A percentile compares a stretch with the other conserved stretches of the same genome.
These are phyloP conservation scores for Erysimum cheiranthoides DNA, from an alignment of 345 rosid species.

Conservation along the genomic window DNA sequence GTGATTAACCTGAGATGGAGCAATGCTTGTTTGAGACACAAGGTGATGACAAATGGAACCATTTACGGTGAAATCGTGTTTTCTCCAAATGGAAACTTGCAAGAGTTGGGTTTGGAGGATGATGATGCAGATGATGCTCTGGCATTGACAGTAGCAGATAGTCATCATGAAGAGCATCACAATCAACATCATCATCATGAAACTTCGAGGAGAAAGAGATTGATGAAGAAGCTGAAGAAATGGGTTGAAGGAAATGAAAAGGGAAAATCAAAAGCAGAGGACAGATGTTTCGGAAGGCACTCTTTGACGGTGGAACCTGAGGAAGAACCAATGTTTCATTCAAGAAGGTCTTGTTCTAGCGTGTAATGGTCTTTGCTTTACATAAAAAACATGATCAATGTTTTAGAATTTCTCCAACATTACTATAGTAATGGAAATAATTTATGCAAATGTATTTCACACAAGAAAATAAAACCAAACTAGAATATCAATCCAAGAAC, in stretches of 20 bases:
- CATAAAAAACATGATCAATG: background rate
- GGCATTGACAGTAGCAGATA: slow-evolving; percentile 26
- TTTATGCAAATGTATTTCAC: slow-evolving; percentile 2
- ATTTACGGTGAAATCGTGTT: slow-evolving; percentile 33
- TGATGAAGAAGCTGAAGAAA: slow-evolving; percentile 64
- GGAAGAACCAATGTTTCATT: slow-evolving; percentile 44
- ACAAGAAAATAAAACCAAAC: background rate
- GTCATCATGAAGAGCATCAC: background rate
- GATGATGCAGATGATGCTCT: slow-evolving; percentile 42
- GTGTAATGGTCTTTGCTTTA: slow-evolving; percentile 15
- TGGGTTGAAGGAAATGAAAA: slow-evolving; percentile 74
- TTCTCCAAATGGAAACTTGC: slow-evolving; percentile 43
- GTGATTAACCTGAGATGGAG: slow-evolving; percentile 67
- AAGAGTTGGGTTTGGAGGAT: slow-evolving; percentile 36
- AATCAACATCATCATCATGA: slow-evolving; percentile 29
- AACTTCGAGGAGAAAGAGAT: slow-evolving; percentile 54
- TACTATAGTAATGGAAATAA: background rate
- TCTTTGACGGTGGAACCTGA: slow-evolving; percentile 48
- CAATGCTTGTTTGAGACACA: slow-evolving; percentile 77
- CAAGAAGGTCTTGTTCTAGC: slow-evolving; percentile 62
- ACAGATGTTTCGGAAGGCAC: slow-evolving; percentile 56
- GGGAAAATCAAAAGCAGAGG: slow-evolving; percentile 49
- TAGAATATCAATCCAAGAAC: background rate
- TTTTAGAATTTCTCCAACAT: background rate
- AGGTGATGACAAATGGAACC: slow-evolving; percentile 51